Conservation (phyloP, 2,329 filamentous ascomycete species). For the Trichoderma arundinaceum region DNA sequence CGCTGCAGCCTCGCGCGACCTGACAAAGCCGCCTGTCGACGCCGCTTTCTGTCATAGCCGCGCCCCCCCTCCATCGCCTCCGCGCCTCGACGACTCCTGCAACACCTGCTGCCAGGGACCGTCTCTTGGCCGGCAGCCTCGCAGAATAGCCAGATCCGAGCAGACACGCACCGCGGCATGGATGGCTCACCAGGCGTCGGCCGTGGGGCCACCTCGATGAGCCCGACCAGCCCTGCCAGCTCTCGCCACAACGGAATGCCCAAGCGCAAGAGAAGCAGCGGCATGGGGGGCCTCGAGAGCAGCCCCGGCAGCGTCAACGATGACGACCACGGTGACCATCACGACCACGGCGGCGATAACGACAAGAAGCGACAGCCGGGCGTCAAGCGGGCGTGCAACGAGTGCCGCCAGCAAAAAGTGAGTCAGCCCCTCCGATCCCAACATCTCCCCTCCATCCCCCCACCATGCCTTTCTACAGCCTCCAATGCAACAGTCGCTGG, state of each 20-base stretch:
- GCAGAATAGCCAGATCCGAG: neutral
- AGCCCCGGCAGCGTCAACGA: constrained; percentile 61
- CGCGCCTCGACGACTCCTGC: constrained; percentile 7
- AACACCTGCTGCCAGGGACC: constrained; percentile 34
- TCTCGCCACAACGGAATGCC: constrained; percentile 55
- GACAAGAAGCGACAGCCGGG: constrained; percentile 70
- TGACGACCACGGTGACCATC: constrained; percentile 60
- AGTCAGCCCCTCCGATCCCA: constrained; percentile 43
- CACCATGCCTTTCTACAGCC: neutral
- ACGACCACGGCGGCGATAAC: constrained; percentile 55
- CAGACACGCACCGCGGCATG: constrained; percentile 45
- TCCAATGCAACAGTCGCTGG: neutral
- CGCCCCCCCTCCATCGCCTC: constrained; percentile 16
- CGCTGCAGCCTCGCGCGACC: constrained; percentile 31
- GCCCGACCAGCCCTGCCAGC: constrained; percentile 62
- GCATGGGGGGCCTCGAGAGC: constrained; percentile 59
- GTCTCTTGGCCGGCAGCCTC: constrained; percentile 30
- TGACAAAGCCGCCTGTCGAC: constrained; percentile 20
- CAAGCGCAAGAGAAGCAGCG: constrained; percentile 66
- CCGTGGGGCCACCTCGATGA: constrained; percentile 55
- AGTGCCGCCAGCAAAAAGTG: constrained; percentile 86
- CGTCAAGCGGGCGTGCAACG: constrained; percentile 81
- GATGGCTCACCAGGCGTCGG: constrained; percentile 55
- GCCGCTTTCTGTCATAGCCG: constrained; percentile 4
- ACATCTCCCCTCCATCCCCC: constrained; percentile 2